These are phyloP conservation scores for Leccinum imitatum DNA, from an alignment of 768 basidiomycete species.

Conservation along the genomic window DNA sequence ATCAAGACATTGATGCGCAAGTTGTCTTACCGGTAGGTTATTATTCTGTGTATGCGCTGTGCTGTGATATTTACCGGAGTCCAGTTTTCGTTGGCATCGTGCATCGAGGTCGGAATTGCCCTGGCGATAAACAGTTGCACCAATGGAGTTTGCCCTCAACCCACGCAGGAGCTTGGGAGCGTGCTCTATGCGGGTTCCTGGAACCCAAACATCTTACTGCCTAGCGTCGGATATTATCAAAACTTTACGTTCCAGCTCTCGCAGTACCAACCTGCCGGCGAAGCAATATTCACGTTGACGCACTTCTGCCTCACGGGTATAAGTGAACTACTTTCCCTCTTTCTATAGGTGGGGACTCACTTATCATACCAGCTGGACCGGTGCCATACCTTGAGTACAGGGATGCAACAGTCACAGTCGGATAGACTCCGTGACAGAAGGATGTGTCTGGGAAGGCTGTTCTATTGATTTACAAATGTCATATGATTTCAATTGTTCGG, in stretches of 20 bases:
- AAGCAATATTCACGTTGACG: constrained; percentile 19
- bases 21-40: constrained; percentile 18
- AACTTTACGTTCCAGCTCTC: constrained; percentile 18
- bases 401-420: constrained; percentile 20
- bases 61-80: background rate
- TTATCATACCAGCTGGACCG: constrained; percentile 8
- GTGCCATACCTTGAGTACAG: constrained; percentile 22
- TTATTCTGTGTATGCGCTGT: background rate
- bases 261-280: constrained; percentile 13
- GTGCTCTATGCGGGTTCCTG: constrained; percentile 23
- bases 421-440: background rate
- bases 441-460: background rate
- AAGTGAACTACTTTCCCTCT: background rate
- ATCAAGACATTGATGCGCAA: constrained; percentile 16
- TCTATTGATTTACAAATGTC: background rate
- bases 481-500: background rate
- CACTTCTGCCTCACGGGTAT: constrained; percentile 20
- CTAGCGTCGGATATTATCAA: constrained; percentile 17
- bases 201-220: constrained; percentile 4
- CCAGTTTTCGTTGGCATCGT: constrained; percentile 18
- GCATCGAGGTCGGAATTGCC: constrained; percentile 22
- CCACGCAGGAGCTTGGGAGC: constrained; percentile 14
- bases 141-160: constrained; percentile 17
- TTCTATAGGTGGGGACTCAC: background rate
- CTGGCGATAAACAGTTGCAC: constrained; percentile 18